A percentile compares a stretch with the other conserved stretches of the same genome.
phyloP scores from a whole-genome alignment of 2,329 filamentous ascomycete species.

The Arachnomyces sp. region DNA sequence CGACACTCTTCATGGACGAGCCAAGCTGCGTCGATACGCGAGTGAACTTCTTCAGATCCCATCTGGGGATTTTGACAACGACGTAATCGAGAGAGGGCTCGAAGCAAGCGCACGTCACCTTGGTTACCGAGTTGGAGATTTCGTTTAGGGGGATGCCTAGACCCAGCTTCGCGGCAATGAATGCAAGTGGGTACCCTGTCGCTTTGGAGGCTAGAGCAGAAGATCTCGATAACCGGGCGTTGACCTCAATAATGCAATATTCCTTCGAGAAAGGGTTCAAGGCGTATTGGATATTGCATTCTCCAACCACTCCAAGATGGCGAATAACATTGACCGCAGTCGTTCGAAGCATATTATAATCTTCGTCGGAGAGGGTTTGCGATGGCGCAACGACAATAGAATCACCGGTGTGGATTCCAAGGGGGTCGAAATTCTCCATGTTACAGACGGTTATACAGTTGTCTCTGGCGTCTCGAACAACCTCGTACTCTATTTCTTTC shows the following conservation, averaged over 20 bases:
- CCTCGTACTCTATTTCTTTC: slow-evolving; percentile 99
- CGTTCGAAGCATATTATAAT: slow-evolving; percentile 98
- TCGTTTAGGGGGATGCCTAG: slow-evolving; percentile 92
- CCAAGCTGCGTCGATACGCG: slow-evolving; percentile 91
- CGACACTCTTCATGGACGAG: slow-evolving; percentile 99
- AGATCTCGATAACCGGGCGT: slow-evolving; percentile 88
- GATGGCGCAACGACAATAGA: slow-evolving; percentile 97
- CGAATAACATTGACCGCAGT: slow-evolving; percentile 96
- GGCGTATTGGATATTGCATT: slow-evolving; percentile 98
- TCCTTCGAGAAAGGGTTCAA: slow-evolving; percentile 90
- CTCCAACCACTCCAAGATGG: slow-evolving; percentile 91
- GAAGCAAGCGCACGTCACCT: slow-evolving; percentile 93
- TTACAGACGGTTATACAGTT: slow-evolving; percentile 99
- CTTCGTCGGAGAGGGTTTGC: slow-evolving; percentile 91
- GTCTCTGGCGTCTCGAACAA: slow-evolving; percentile 87
- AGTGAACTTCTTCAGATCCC: slow-evolving; percentile 98
- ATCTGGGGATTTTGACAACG: slow-evolving; percentile 96
- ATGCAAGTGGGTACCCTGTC: slow-evolving; percentile 90
- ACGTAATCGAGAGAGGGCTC: slow-evolving; percentile 97
- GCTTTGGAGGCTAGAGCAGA: slow-evolving; percentile 95
- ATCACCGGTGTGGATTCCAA: slow-evolving; percentile 96
- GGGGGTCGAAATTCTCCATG: slow-evolving; percentile 99
- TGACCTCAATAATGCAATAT: slow-evolving; percentile 99
- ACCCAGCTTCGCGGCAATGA: slow-evolving; percentile 93
- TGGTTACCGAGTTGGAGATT: slow-evolving; percentile 92